phyloP scores from a whole-genome alignment of 169 alveolate species.

The Plasmodium gonderi region DNA sequence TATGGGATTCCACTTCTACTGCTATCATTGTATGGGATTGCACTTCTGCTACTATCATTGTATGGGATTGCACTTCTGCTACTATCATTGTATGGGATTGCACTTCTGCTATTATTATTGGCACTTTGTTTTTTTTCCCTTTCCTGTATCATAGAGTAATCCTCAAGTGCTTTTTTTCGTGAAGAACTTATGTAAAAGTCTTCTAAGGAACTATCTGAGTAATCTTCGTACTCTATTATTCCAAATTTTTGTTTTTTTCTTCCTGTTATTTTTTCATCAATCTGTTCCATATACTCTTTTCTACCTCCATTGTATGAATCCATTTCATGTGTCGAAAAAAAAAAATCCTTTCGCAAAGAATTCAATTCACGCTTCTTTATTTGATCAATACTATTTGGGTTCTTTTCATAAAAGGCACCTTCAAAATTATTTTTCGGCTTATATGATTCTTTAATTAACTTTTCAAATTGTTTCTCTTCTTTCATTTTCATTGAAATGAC shows the following conservation, averaged over 20 bases:
- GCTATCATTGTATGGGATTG: not conserved
- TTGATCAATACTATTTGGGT: not conserved
- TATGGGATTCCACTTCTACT: not conserved
- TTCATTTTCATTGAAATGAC: slow-evolving; percentile 50
- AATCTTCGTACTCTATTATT: not conserved
- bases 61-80: not conserved
- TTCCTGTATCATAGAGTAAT: not conserved
- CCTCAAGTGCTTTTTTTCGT: not conserved
- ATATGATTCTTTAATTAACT: slow-evolving; percentile 21
- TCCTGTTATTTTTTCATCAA: not conserved
- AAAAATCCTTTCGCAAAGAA: not conserved
- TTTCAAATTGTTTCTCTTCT: slow-evolving; percentile 58
- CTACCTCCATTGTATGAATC: not conserved
- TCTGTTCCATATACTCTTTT: not conserved
- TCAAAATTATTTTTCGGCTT: slow-evolving; percentile 73
- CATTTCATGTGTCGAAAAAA: not conserved
- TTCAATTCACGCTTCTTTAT: slow-evolving; percentile 2
- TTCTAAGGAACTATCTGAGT: slow-evolving; percentile 34
- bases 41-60: not conserved
- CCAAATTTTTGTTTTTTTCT: not conserved
- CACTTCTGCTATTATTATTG: not conserved
- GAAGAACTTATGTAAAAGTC: not conserved
- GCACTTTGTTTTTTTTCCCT: not conserved
- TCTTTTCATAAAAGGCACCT: slow-evolving; percentile 63
- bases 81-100: not conserved